Base-by-base conservation (phyloP, 73 alveolate species). In the Blepharisma japonicum region DNA sequence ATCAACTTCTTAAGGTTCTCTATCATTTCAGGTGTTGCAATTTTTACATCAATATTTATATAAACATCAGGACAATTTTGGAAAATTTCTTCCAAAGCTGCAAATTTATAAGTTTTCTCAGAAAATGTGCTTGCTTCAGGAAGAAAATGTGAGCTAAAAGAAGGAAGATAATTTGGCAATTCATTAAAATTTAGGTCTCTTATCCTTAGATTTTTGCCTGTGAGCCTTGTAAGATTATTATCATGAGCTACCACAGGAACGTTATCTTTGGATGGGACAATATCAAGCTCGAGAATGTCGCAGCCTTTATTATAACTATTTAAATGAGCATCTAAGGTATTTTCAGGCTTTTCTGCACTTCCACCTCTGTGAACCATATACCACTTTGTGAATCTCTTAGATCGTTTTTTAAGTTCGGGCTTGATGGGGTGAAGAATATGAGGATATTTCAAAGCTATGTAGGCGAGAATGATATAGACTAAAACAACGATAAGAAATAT, bases 351-450 rank as follows among this genome's bases (percentile, higher is more conserved):
- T 61, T 61, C 74, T 8, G 18, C 39, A 61, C 50, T 20, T 25
- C 74, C 74, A 18, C 74, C 74, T 61, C 74, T 14, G 46, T 61
- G 74, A 61, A 39, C 38, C 23, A 61, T 61, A 61, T 2, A 14
- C 74, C 38, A 61, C 3, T 32, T 32, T 32, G 42, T 32, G 42
- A 32, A 32, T 32, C 3, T 32, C 42, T 32, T 32, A 32, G 42
- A 32, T 1, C 5, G 42, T 3, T 32, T 32, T 32, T 32, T 32
- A 32, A 32, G 42, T 3, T 32, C 42, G 0, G 42, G 42, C 42
- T 32, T 32, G 42, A 32, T 32, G 42, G 42, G 42, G 42, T 32
- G 42, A 32, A 32, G 42, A 32, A 32, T 32, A 32, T 32, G 42
- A 32, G 42, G 42, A 32, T 32, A 32, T 32, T 32, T 32, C 42